Evolutionary conservation across 495 filamentous ascomycete genomes (phyloP).

Genomic region (Lepidopterella palustris): DNA sequence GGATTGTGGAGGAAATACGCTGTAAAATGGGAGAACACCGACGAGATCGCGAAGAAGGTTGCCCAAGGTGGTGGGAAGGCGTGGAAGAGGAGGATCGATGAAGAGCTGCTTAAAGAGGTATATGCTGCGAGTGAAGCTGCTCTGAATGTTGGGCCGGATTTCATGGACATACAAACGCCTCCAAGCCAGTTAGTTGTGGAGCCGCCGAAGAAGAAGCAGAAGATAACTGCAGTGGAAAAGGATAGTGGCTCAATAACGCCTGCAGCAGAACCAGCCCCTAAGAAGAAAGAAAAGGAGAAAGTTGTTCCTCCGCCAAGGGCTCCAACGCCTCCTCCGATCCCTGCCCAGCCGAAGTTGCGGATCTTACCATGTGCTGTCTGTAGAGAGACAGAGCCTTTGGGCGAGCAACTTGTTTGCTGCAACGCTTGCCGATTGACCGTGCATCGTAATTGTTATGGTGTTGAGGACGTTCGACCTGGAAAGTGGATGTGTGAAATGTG

Average conservation of each 20-base stretch:
- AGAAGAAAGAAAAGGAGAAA: conserved; percentile 51
- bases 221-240: conserved; percentile 41
- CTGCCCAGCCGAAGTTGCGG: conserved; percentile 30
- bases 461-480: conserved; percentile 59
- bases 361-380: conserved; percentile 81
- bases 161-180: conserved; percentile 7
- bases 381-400: conserved; percentile 59
- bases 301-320: conserved; percentile 32
- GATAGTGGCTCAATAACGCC: conserved; percentile 46
- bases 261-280: conserved; percentile 42
- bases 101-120: conserved; percentile 82
- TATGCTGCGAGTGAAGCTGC: conserved; percentile 49
- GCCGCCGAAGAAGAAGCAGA: conserved; percentile 56
- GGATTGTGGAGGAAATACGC: conserved; percentile 90
- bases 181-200: conserved; percentile 11
- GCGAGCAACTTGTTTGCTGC: conserved; percentile 69
- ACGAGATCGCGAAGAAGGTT: conserved; percentile 87
- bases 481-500: conserved; percentile 98
- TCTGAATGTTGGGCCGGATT: conserved; percentile 33
- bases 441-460: conserved; percentile 89
- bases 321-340: conserved; percentile 36
- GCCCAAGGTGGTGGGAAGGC: conserved; percentile 73
- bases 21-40: conserved; percentile 92
- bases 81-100: conserved; percentile 82
- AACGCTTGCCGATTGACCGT: conserved; percentile 83